A percentile compares a stretch with the other conserved stretches of the same genome.
Conservation (phyloP, 1,139 yeast species). For the Geotrichum reessii region DNA sequence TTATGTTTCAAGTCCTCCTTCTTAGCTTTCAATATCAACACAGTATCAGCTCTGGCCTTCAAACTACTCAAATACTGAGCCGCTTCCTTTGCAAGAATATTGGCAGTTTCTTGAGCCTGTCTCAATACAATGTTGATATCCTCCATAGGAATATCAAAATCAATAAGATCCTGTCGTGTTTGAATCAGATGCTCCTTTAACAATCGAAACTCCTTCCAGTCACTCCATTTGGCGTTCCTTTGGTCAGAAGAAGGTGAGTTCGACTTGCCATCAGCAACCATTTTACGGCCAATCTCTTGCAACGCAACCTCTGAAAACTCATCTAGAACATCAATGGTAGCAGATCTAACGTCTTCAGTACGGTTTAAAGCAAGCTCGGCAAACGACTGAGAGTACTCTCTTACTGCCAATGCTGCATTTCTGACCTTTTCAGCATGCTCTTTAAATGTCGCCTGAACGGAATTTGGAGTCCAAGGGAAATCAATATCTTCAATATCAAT, state of each 20-base stretch:
- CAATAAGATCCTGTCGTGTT: conserved; percentile 53
- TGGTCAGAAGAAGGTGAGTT: conserved; percentile 38
- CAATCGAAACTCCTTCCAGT: conserved; percentile 61
- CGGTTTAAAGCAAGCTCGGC: conserved; percentile 32
- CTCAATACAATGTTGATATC: conserved; percentile 49
- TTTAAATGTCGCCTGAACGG: conserved; percentile 30
- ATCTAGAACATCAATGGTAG: conserved; percentile 38
- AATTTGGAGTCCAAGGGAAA: conserved; percentile 21
- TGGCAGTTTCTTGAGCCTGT: conserved; percentile 57
- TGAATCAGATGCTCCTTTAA: conserved; percentile 52
- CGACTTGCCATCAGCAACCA: conserved; percentile 25
- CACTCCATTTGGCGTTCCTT: conserved; percentile 47
- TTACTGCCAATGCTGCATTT: conserved; percentile 31
- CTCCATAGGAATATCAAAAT: conserved; percentile 46
- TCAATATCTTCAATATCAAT: conserved; percentile 21
- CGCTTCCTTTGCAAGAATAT: conserved; percentile 58
- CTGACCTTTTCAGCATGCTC: conserved; percentile 30
- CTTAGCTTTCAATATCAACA: conserved; percentile 55
- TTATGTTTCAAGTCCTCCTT: conserved; percentile 16
- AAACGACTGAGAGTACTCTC: conserved; percentile 30
- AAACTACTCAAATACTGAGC: conserved; percentile 64
- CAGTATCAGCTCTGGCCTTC: conserved; percentile 76
- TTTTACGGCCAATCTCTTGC: conserved; percentile 36
- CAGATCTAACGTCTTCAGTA: conserved; percentile 35
- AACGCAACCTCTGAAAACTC: conserved; percentile 38